Evolutionary conservation across 2,329 filamentous ascomycete genomes (phyloP), one percentile per base, ranked within the genome.

Genomic region (Colletotrichum endophyticum): DNA sequence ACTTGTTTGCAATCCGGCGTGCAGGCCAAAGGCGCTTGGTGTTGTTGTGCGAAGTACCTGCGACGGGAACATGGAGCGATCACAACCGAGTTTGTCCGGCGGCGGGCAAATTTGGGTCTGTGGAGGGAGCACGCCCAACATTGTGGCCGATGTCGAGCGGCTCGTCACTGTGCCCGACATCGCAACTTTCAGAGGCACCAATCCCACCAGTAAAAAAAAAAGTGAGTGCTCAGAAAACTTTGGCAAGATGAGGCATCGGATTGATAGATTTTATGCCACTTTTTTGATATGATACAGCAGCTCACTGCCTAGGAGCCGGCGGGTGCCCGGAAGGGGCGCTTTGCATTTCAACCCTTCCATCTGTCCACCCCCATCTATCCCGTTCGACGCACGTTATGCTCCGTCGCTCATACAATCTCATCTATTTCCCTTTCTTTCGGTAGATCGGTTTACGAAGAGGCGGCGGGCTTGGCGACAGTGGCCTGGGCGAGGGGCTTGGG

Each of bases 401-500:
- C 30, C 34, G 16, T 53, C 68, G 63, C 64, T 70, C 59, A 69
- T 34, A 49, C 53, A 22, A 57, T 49, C 57, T 59, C 36, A 25
- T 59, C 57, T 39, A 27, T 39, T 36, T 73, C 69, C 62, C 11
- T 30, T n/a, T 49, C 44, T 22, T 57, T 70, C 67, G 64, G 49
- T 53, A 78, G 75, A 66, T 75, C 66, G 69, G 39, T 81, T 79
- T 83, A 84, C 69, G 84, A 82, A 15, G 86, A 84, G 76, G 86
- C 83, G 76, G 83, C 81, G 80, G 59, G 59, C n/a, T 87, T 83
- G 77, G 91, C 44, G 44, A 25, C 39, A n/a, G 19, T 92, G 82
- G 90, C 91, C 57, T 89, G 86, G 70, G 86, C 92, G 80, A 98
- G 88, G 85, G 90, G 92, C 92, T 95, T 95, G 84, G 89, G 81